A percentile compares a stretch with the other conserved stretches of the same genome.
Conservation (phyloP, 108 stramenopile species). For the Fragilaria radians region DNA sequence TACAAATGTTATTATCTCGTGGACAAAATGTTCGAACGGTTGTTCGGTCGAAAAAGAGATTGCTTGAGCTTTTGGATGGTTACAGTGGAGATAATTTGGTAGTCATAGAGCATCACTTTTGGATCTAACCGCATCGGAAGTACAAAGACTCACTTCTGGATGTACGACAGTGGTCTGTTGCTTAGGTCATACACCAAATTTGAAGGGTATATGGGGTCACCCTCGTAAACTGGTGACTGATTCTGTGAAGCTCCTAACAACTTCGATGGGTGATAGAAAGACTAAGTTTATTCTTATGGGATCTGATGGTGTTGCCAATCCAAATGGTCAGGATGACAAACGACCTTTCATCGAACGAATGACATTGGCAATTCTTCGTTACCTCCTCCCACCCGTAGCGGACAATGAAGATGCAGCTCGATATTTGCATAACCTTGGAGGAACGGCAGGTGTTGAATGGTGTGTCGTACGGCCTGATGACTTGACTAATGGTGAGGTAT, state of each 20-base stretch:
- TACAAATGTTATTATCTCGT: conserved; percentile 35
- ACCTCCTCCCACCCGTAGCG: conserved; percentile 43
- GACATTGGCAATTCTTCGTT: conserved; percentile 24
- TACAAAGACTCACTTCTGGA: conserved; percentile 21
- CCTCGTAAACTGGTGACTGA: conserved; percentile 22
- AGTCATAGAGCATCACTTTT: conserved; percentile 42
- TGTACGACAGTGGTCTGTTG: conserved; percentile 41
- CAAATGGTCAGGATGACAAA: conserved; percentile 26
- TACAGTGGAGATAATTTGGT: conserved; percentile 9
- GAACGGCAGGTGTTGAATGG: conserved; percentile 18
- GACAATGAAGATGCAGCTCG: conserved; percentile 56
- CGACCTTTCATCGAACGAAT: conserved; percentile 25
- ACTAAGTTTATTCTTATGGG: conserved; percentile 50
- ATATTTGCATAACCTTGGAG: conserved; percentile 14
- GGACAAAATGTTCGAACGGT: conserved; percentile 34
- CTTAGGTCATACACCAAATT: conserved; percentile 31
- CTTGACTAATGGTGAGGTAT: conserved; percentile 28
- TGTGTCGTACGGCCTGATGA: conserved; percentile 48
- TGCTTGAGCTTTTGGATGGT: conserved; percentile 12
- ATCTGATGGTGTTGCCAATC: conserved; percentile 44
- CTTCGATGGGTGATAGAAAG: conserved; percentile 16
- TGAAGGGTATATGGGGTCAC: conserved; percentile 30
- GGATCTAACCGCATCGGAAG: conserved; percentile 29
- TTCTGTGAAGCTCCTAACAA: conserved; percentile 15
- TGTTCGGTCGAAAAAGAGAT: conserved; percentile 36